A percentile compares a stretch with the other conserved stretches of the same genome.
Evolutionary conservation across 495 filamentous ascomycete species (phyloP).

Genomic region (Hypoxylon crocopeplum): DNA sequence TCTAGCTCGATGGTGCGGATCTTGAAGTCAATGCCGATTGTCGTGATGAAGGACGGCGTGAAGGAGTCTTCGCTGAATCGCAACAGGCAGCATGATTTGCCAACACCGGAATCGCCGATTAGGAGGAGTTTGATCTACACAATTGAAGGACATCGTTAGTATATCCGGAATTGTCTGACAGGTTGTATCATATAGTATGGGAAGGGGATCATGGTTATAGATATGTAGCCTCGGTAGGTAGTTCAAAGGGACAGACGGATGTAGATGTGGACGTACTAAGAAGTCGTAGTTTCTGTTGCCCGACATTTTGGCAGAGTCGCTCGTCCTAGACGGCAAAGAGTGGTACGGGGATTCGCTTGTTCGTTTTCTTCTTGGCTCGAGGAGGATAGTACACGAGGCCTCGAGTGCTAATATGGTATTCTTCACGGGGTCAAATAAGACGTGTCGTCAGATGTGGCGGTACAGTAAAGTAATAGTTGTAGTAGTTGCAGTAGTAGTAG

Average conservation of each 20-base stretch:
- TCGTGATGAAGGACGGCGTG: conserved; percentile 98
- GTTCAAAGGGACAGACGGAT: conserved; percentile 5
- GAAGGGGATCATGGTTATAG: background rate
- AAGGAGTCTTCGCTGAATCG: conserved; percentile 99
- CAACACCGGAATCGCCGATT: conserved; percentile 97
- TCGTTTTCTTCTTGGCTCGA: conserved; percentile 4
- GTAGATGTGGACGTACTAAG: conserved; percentile 72
- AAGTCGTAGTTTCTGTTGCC: conserved; percentile 98
- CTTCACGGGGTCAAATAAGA: conserved; percentile 14
- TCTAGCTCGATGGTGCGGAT: conserved; percentile 98
- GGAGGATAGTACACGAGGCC: background rate
- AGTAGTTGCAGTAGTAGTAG: background rate
- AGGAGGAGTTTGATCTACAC: conserved; percentile 95
- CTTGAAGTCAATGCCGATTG: conserved; percentile 99
- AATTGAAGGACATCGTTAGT: conserved; percentile 7
- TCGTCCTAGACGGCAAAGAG: conserved; percentile 34
- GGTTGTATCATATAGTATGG: background rate
- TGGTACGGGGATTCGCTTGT: conserved; percentile 8
- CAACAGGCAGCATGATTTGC: conserved; percentile 97
- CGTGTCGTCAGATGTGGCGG: conserved; percentile 35
- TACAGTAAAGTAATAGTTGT: conserved; percentile 2
- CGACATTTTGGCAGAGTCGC: conserved; percentile 70
- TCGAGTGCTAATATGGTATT: conserved; percentile 11
- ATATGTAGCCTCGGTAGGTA: background rate
- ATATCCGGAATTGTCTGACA: background rate